Percentiles rank a stretch among this genome's conserved stretches.
phyloP scores from a whole-genome alignment of 352 stramenopile genomes.

The Peronospora destructor region DNA sequence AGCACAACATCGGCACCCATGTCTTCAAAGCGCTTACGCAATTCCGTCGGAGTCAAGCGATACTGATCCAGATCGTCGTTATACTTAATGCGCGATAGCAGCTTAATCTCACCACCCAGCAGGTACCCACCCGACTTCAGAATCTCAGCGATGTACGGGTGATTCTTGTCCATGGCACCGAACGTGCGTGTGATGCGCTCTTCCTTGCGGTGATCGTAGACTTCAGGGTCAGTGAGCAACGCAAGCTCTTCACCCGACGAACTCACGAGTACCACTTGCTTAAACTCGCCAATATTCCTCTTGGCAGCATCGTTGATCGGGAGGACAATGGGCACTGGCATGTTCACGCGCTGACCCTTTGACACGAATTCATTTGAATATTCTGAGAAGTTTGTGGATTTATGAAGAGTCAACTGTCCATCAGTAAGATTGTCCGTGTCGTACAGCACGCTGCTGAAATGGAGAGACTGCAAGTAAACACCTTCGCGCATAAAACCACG shows the following conservation, averaged over 20 bases:
- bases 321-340: constrained; percentile 96
- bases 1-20: constrained; percentile 96
- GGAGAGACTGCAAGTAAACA: constrained; percentile 93
- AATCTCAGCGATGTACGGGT: constrained; percentile 97
- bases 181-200: constrained; percentile 97
- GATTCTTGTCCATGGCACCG: constrained; percentile 91
- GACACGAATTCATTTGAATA: constrained; percentile 82
- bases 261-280: constrained; percentile 89
- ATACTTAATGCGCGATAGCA: constrained; percentile 93
- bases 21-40: constrained; percentile 90
- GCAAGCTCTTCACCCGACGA: constrained; percentile 92
- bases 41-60: constrained; percentile 90
- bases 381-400: constrained; percentile 88
- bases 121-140: constrained; percentile 92
- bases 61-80: constrained; percentile 96
- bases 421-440: constrained; percentile 94
- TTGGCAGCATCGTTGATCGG: constrained; percentile 92
- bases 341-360: constrained; percentile 87
- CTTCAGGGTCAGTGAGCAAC: constrained; percentile 90
- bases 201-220: constrained; percentile 96
- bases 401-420: constrained; percentile 70
- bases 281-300: constrained; percentile 68
- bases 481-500: constrained; percentile 97
- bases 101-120: constrained; percentile 93
- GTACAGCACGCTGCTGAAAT: constrained; percentile 95